Evolutionary conservation across 2,329 filamentous ascomycete genomes (phyloP).

Genomic region (Trichoderma polysporum): DNA sequence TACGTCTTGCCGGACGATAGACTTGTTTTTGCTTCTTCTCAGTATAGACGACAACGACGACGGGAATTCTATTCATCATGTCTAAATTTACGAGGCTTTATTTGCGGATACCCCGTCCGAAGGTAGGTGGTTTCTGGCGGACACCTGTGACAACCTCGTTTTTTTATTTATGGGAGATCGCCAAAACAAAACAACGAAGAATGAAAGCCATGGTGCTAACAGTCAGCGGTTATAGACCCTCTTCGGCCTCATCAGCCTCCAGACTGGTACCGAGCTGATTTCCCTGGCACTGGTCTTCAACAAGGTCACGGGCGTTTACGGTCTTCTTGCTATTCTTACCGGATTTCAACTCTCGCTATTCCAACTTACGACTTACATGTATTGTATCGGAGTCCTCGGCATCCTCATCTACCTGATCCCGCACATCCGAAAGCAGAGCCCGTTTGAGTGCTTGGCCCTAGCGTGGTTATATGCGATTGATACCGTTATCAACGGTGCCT

Average conservation of each 20-base stretch:
- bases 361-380: constrained; percentile 89
- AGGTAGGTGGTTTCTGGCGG: constrained; percentile 35
- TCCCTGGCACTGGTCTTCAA: constrained; percentile 82
- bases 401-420: constrained; percentile 70
- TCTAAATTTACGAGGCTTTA: constrained; percentile 39
- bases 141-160: neutral
- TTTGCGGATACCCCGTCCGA: constrained; percentile 41
- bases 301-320: constrained; percentile 88
- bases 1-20: neutral
- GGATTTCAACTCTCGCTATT: constrained; percentile 79
- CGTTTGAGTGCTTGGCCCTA: constrained; percentile 76
- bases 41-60: neutral
- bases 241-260: constrained; percentile 80
- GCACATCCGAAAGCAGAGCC: constrained; percentile 75
- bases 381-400: constrained; percentile 71
- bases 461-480: constrained; percentile 86
- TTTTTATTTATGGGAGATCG: neutral
- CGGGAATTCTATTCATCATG: constrained; percentile 28
- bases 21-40: neutral
- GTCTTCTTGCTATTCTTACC: constrained; percentile 82
- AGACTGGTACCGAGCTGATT: constrained; percentile 83
- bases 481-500: constrained; percentile 75
- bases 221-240: constrained; percentile 61
- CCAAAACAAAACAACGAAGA: neutral
- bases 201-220: constrained; percentile 19